Evolutionary conservation across 345 rosid genomes (phyloP).

Genomic region (Ailanthus altissimus): DNA sequence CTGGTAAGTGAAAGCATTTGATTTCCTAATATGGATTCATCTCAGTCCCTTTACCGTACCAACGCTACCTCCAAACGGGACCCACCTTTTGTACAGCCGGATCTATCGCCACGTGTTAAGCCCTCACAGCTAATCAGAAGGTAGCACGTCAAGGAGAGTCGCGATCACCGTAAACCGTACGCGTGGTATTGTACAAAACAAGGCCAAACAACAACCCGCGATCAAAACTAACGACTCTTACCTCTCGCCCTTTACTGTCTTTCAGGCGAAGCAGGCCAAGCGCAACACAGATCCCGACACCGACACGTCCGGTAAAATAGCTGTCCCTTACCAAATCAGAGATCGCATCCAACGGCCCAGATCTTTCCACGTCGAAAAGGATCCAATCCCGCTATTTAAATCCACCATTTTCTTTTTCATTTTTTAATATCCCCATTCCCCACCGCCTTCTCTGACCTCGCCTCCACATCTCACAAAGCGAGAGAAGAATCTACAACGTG

Average conservation of each 20-base stretch:
- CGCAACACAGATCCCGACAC: constrained; percentile 9
- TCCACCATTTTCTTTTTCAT: neutral
- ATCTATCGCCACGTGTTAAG: neutral
- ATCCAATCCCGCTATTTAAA: constrained; percentile 11
- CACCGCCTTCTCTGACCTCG: neutral
- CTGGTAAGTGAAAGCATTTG: neutral
- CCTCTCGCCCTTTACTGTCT: neutral
- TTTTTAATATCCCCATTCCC: neutral
- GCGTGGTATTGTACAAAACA: constrained; percentile 23
- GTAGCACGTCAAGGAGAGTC: neutral
- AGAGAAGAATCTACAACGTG: neutral
- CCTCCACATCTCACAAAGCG: neutral
- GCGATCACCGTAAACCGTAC: constrained; percentile 32
- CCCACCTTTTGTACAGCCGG: neutral
- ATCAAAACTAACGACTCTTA: neutral
- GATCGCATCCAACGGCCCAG: constrained; percentile 12
- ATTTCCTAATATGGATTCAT: neutral
- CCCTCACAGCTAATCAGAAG: too few relatives aligned
- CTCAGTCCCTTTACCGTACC: too few relatives aligned
- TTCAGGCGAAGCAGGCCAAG: constrained; percentile 22
- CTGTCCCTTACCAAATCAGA: constrained; percentile 22
- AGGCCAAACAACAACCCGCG: constrained; percentile 6
- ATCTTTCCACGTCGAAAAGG: constrained; percentile 15
- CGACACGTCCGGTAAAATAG: constrained; percentile 25
- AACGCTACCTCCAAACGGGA: too few relatives aligned